Percentiles rank a stretch among this genome's conserved stretches.
phyloP scores from a whole-genome alignment of 139 green algal genomes.

The Chlorella sp. region DNA sequence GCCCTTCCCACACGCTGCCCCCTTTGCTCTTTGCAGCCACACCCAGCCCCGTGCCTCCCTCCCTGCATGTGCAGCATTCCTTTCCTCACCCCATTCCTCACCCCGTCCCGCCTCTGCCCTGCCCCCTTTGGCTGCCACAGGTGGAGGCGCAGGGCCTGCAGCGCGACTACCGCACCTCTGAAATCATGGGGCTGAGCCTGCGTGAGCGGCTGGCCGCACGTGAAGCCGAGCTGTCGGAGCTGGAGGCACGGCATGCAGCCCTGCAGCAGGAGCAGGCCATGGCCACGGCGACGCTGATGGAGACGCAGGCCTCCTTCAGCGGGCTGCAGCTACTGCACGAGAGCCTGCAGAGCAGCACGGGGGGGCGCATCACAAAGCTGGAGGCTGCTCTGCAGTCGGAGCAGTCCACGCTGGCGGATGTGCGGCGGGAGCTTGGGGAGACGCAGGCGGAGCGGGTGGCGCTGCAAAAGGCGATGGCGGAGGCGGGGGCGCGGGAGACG shows the following conservation, averaged over 20 bases:
- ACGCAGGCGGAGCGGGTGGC: neutral
- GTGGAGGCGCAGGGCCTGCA: conserved; percentile 38
- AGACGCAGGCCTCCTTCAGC: neutral
- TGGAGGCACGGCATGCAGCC: neutral
- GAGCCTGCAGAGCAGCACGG: neutral
- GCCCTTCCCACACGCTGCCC: too few relatives aligned
- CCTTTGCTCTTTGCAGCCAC: neutral
- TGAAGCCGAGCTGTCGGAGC: conserved; percentile 18
- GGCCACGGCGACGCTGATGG: neutral
- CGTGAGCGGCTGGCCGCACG: conserved; percentile 51
- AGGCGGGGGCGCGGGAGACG: neutral
- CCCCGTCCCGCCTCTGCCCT: neutral
- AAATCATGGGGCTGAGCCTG: conserved; percentile 46
- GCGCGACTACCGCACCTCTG: conserved; percentile 45
- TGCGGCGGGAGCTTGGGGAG: neutral
- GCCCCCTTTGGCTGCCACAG: neutral
- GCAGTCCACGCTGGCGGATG: neutral
- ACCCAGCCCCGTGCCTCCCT: neutral
- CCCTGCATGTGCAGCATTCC: too few relatives aligned
- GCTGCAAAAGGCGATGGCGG: neutral
- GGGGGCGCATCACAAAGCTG: neutral
- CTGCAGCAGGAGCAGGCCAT: neutral
- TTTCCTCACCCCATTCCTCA: neutral
- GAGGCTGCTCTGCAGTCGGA: neutral
- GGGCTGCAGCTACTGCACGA: conserved; percentile 3